phyloP scores from a whole-genome alignment of 495 filamentous ascomycete genomes.

The Penicillium desertorum region DNA sequence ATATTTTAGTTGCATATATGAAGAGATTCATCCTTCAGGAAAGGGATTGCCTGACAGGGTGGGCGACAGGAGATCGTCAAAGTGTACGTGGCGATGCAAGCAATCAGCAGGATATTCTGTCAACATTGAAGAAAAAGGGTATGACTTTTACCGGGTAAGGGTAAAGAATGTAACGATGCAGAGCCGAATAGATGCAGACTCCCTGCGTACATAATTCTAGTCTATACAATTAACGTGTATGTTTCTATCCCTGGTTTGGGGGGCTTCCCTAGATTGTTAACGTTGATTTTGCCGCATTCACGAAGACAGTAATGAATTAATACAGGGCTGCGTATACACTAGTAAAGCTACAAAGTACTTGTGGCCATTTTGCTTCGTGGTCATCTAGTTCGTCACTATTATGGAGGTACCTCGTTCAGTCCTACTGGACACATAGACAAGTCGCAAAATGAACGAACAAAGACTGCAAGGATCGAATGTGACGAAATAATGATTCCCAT shows the following conservation, averaged over 20 bases:
- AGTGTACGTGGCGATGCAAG: background rate
- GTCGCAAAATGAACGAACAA: background rate
- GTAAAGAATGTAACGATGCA: background rate
- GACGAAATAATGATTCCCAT: background rate
- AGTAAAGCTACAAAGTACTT: too few species aligned
- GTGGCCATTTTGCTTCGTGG: too few species aligned
- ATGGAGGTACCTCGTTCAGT: background rate
- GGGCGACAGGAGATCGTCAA: constrained; percentile 1
- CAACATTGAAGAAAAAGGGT: constrained; percentile 3
- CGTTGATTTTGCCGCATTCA: background rate
- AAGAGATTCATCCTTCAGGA: background rate
- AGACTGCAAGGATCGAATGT: background rate
- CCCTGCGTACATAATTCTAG: background rate
- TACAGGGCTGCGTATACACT: background rate
- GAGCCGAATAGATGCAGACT: background rate
- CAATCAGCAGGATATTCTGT: background rate
- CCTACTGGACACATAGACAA: background rate
- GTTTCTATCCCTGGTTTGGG: background rate
- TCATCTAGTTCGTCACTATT: background rate
- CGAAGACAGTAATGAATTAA: background rate
- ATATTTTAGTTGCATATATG: background rate
- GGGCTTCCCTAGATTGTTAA: background rate
- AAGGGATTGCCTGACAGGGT: background rate
- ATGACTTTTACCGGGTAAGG: constrained; percentile 16
- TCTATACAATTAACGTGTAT: background rate